phyloP scores from a whole-genome alignment of 345 rosid species.

The Salix arbutifolia region DNA sequence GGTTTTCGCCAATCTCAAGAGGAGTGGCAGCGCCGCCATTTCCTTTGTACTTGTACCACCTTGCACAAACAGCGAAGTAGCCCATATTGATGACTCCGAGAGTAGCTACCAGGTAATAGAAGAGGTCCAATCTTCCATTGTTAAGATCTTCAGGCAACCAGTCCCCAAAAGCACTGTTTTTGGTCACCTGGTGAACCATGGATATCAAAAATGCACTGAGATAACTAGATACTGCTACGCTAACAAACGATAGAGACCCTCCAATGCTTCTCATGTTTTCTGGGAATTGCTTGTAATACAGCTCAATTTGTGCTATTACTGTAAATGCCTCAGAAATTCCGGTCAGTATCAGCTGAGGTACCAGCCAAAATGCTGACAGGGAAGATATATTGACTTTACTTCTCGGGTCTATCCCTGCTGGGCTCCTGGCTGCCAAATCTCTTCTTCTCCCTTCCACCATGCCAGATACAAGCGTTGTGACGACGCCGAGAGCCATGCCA shows the following conservation, averaged over 20 bases:
- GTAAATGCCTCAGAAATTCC: slow-evolving; percentile 48
- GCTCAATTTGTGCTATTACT: slow-evolving; percentile 37
- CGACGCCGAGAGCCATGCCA: slow-evolving; percentile 1
- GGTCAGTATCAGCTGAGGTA: slow-evolving; percentile 42
- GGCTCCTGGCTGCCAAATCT: background rate
- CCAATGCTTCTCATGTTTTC: slow-evolving; percentile 59
- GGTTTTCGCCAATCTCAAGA: background rate
- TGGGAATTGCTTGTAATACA: slow-evolving; percentile 57
- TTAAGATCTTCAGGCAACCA: slow-evolving; percentile 57
- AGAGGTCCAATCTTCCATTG: slow-evolving; percentile 47
- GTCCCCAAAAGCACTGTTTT: slow-evolving; percentile 24
- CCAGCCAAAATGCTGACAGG: slow-evolving; percentile 39
- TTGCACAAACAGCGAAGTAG: slow-evolving; percentile 38
- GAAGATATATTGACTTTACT: background rate
- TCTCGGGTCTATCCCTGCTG: background rate
- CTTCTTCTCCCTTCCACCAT: slow-evolving; percentile 14
- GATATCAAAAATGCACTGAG: slow-evolving; percentile 36
- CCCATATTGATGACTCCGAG: slow-evolving; percentile 31
- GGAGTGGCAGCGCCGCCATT: background rate
- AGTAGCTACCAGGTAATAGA: slow-evolving; percentile 38
- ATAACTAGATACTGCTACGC: slow-evolving; percentile 39
- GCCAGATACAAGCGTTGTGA: slow-evolving; percentile 1
- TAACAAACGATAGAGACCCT: slow-evolving; percentile 42
- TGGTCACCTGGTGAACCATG: slow-evolving; percentile 36
- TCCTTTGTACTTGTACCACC: slow-evolving; percentile 42